These are phyloP conservation scores for Prinsepia uniflora DNA, from an alignment of 306 rosid species.

Conservation along the genomic window DNA sequence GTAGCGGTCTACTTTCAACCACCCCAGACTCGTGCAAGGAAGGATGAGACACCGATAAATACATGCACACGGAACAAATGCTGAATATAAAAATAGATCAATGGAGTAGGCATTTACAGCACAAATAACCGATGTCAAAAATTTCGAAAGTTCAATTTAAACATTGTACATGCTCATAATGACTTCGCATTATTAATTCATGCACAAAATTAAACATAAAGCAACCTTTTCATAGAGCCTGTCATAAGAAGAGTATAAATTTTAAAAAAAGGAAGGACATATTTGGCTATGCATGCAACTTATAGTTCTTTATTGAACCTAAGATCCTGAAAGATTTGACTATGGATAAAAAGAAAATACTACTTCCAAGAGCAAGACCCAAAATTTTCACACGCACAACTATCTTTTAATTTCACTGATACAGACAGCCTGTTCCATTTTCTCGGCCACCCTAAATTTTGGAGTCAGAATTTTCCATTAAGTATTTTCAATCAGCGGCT, in stretches of 20 bases:
- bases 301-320: background rate
- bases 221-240: background rate
- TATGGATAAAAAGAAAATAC: background rate
- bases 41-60: background rate
- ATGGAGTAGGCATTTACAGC: background rate
- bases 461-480: no score
- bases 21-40: conserved; percentile 1
- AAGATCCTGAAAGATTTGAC: background rate
- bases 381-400: no score
- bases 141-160: background rate
- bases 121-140: background rate
- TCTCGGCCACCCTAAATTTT: no score
- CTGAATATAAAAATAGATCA: background rate
- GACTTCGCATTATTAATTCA: background rate
- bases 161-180: background rate
- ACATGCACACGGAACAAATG: background rate
- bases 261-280: no score
- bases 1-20: conserved; percentile 12
- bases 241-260: background rate
- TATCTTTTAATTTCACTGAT: background rate
- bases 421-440: no score
- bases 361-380: no score
- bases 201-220: no score
- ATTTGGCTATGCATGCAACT: background rate
- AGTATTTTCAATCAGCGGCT: no score